Percentiles rank a stretch among this genome's conserved stretches.
These are phyloP conservation scores for Candida fluviatilis DNA, from an alignment of 805 yeast species.

Conservation along the genomic window DNA sequence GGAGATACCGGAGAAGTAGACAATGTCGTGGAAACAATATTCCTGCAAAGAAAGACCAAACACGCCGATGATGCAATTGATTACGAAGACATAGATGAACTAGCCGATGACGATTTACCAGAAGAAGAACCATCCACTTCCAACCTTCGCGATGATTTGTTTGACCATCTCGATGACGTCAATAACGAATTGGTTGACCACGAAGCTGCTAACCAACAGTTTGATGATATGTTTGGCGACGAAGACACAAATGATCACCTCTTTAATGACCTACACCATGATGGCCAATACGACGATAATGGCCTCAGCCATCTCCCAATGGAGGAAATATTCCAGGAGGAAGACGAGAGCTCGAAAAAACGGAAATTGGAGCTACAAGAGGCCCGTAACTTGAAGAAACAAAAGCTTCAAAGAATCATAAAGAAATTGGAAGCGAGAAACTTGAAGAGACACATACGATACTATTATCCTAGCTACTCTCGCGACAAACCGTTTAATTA, in stretches of 20 bases:
- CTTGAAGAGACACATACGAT: slow-evolving; percentile 28
- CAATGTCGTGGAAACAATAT: slow-evolving; percentile 35
- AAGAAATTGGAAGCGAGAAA: slow-evolving; percentile 24
- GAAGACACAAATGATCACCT: slow-evolving; percentile 17
- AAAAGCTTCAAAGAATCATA: slow-evolving; percentile 26
- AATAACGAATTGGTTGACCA: slow-evolving; percentile 9
- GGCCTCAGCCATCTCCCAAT: slow-evolving; percentile 21
- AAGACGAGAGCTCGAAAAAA: slow-evolving; percentile 10
- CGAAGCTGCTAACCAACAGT: slow-evolving; percentile 31
- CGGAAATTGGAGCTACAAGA: slow-evolving; percentile 17
- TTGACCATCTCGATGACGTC: slow-evolving; percentile 14
- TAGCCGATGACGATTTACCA: slow-evolving; percentile 79
- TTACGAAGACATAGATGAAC: slow-evolving; percentile 90
- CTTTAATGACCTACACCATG: slow-evolving; percentile 13
- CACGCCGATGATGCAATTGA: slow-evolving; percentile 94
- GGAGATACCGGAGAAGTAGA: slow-evolving; percentile 30
- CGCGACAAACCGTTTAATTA: slow-evolving; percentile 54
- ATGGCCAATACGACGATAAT: slow-evolving; percentile 11
- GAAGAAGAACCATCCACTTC: slow-evolving; percentile 19
- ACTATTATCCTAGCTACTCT: slow-evolving; percentile 62
- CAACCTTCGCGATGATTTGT: slow-evolving; percentile 17
- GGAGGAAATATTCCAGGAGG: slow-evolving; percentile 19
- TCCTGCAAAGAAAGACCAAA: slow-evolving; percentile 36
- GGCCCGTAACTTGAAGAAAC: slow-evolving; percentile 20
- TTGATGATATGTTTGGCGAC: slow-evolving; percentile 36